phyloP scores from a whole-genome alignment of 345 rosid species.

The Ceriops tagal region DNA sequence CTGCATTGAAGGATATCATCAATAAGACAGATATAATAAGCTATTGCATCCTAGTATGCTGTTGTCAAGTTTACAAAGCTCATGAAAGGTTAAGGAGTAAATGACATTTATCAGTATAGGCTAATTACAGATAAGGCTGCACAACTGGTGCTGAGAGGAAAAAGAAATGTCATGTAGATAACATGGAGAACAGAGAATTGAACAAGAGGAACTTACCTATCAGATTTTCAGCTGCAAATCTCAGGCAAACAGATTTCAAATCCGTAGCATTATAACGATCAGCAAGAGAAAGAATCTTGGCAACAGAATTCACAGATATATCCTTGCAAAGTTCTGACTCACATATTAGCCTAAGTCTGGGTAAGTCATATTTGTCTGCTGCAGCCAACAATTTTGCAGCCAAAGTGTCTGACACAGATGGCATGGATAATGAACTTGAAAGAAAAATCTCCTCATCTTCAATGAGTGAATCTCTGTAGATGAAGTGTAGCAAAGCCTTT shows the following conservation, averaged over 20 bases:
- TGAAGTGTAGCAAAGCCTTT: slow-evolving; percentile 81
- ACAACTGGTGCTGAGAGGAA: no score
- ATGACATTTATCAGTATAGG: no score
- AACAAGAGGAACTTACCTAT: slow-evolving; percentile 47
- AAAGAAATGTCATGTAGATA: no score
- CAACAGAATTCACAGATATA: slow-evolving; percentile 70
- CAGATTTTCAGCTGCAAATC: slow-evolving; percentile 90
- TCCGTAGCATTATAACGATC: slow-evolving; percentile 71
- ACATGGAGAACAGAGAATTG: no score
- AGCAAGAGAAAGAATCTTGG: slow-evolving; percentile 72
- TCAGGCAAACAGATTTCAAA: slow-evolving; percentile 73
- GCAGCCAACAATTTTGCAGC: slow-evolving; percentile 78
- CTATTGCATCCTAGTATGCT: no score
- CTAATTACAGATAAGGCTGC: no score
- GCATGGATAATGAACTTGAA: slow-evolving; percentile 47
- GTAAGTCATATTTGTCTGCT: slow-evolving; percentile 76
- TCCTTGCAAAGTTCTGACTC: slow-evolving; percentile 87
- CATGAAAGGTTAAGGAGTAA: no score
- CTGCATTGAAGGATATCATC: slow-evolving; percentile 33
- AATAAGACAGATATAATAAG: neutral
- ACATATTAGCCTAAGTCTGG: slow-evolving; percentile 77
- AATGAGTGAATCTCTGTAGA: slow-evolving; percentile 65
- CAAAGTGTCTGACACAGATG: slow-evolving; percentile 51
- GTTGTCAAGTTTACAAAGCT: no score
- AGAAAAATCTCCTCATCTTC: slow-evolving; percentile 59